Base-by-base conservation (phyloP, 225 moss, liverwort and hornwort genomes). In the Anthoceros angustus region DNA sequence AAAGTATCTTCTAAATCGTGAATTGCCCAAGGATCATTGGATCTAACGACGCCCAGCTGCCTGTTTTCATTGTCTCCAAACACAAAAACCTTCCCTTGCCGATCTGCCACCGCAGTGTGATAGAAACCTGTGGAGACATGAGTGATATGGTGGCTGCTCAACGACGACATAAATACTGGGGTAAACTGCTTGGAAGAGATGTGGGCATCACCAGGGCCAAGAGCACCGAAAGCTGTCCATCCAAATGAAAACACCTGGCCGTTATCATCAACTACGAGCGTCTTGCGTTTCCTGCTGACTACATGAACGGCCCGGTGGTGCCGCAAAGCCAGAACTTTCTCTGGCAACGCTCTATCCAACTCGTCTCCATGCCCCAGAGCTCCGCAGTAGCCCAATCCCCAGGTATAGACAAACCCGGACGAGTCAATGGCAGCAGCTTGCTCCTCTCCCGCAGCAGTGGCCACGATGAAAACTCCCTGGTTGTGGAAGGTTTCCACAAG, bases 301-400 rank as follows among this genome's bases (percentile, higher is more conserved):
- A 89, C 94, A 86, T 90, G 87, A 23, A 95, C 77, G 70, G 83
- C 90, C 48, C 86, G 94, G 45, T 74, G 42, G 64, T 76, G 49
- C 76, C 67, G 73, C 68, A 95, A 68, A 61, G 65, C 75, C 12
- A 64, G 63, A 6, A 91, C 82, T 39, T 78, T 48, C 39, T 77
- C 73, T 8, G 94, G 94, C 14, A 65, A 77, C 25, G 11, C 64
- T 65, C 86, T 81, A 66, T 91, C 86, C 15, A 42, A 69, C 80
- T 88, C 90, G 63, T 67, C 64, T 40, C 88, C 90, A 69, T 91
- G 94, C 12, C 94, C 94, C 61, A 95, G 70, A 66, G 94, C 81
- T 67, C 94, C 94, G 70, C 94, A 90, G 69, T 90, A 95, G n/a
- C 94, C 94, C 74, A 77, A 83, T 49, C 94, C 94, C 94, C 94